Base-by-base conservation (phyloP, 2,329 filamentous ascomycete species). In the Balansia obtecta region DNA sequence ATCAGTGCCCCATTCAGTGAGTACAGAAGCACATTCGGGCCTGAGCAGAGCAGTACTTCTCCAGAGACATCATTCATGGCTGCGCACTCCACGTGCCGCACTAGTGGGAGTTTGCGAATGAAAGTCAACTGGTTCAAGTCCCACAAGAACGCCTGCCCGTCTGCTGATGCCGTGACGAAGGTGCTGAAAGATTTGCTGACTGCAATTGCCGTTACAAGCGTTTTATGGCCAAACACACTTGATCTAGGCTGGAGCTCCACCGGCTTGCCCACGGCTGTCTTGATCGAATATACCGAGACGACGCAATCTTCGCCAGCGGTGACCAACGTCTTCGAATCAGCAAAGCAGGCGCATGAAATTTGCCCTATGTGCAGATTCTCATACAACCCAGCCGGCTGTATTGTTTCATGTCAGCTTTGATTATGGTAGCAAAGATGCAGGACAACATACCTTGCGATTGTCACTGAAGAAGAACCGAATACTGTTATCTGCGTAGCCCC, bases 361-460 rank as follows among this genome's bases (percentile, higher is more conserved):
- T 95, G 89, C 4, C 90, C 89, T 51, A 91, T 84, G 63, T 98
- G 93, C 2, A 96, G 74, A 61, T 97, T 94, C 65, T 98, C 93
- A 61, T 91, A 95, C 16, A 96, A 76, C 0, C 91, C 91, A 37
- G 94, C 80, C 20, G 86, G 74, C 71, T 72, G 57, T 48, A 46
- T 48, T 43, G n/a, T n/a, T 16, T 33, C 6, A 51, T 43, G 56
- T 68, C 60, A 68, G 66, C 54, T 18, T 2, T 30, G 18, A 20
- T 44, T 52, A 46, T 34, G 6, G 34, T 41, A 40, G 44, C 13
- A 4, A 27, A 7, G 16, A n/a, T 27, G 27, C 16, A 50, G 44
- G 46, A 48, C 7, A 49, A 37, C 56, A 57, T 68, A 80, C 76
- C 70, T 88, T 90, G 61, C 87, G 83, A 52, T 80, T 87, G 57